phyloP scores from a whole-genome alignment of 2,329 filamentous ascomycete genomes.

The Orbilia oligospora region DNA sequence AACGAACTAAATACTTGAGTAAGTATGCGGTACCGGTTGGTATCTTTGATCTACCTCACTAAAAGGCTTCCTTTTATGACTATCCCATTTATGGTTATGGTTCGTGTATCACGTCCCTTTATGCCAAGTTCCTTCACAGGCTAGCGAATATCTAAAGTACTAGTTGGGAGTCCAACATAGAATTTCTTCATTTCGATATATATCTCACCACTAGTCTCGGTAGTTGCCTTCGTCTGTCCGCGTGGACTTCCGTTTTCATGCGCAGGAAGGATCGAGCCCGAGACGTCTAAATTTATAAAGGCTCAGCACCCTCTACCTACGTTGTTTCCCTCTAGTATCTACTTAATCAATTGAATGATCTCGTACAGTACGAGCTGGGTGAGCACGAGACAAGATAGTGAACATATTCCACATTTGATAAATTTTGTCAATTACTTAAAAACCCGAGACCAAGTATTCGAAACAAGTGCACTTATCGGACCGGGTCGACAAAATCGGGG shows the following conservation, averaged over 20 bases:
- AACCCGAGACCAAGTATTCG: not conserved
- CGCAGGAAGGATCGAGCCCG: not conserved
- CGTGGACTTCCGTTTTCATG: not conserved
- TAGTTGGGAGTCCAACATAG: not conserved
- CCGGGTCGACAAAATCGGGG: not conserved
- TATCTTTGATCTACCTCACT: not conserved
- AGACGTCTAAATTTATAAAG: no score
- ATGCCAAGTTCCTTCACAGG: not conserved
- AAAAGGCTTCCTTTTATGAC: not conserved
- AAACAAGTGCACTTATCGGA: not conserved
- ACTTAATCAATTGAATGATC: no score
- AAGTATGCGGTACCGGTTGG: no score
- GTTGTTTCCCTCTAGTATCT: no score
- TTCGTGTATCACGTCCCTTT: not conserved
- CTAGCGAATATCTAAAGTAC: not conserved
- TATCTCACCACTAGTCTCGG: not conserved
- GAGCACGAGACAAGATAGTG: no score
- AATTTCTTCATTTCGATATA: constrained; percentile 3
- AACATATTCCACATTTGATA: no score
- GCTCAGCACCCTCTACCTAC: no score
- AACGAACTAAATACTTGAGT: no score
- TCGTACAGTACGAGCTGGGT: no score
- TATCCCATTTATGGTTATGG: constrained; percentile 35
- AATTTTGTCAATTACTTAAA: no score
- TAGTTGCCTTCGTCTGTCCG: not conserved